Evolutionary conservation across 192 early-diverging fungal genomes (phyloP).

Genomic region (Backusella psychrophila): DNA sequence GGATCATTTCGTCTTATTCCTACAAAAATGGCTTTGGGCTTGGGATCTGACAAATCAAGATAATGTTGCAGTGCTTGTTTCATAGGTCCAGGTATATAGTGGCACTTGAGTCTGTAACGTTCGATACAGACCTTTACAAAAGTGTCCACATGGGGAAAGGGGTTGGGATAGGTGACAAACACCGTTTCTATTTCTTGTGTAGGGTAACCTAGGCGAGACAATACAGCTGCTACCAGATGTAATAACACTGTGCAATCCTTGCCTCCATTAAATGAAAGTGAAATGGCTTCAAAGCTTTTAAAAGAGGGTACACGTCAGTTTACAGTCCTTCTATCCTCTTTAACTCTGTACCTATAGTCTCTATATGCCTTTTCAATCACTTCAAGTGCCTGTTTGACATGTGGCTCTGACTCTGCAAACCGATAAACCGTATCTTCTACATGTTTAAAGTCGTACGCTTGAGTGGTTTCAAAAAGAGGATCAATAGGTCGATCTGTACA

Average conservation of each 20-base stretch:
- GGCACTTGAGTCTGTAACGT: conserved; percentile 71
- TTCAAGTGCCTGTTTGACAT: conserved; percentile 43
- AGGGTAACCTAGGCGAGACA: conserved; percentile 21
- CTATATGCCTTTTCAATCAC: conserved; percentile 55
- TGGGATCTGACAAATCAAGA: conserved; percentile 42
- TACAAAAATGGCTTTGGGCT: conserved; percentile 76
- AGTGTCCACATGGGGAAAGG: conserved; percentile 84
- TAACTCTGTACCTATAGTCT: conserved; percentile 52
- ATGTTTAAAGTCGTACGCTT: conserved; percentile 33
- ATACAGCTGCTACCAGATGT: conserved; percentile 71
- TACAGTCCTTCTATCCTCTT: background rate
- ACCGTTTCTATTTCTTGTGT: conserved; percentile 36
- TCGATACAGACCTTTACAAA: conserved; percentile 75
- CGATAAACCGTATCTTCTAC: conserved; percentile 36
- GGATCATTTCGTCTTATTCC: conserved; percentile 78
- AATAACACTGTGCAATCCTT: conserved; percentile 96
- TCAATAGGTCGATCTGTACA: conserved; percentile 24
- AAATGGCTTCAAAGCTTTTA: conserved; percentile 57
- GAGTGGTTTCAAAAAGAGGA: conserved; percentile 8
- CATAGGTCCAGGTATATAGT: conserved; percentile 72
- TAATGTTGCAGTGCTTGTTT: conserved; percentile 74
- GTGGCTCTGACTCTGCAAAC: conserved; percentile 30
- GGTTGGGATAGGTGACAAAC: conserved; percentile 74
- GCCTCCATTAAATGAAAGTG: conserved; percentile 93
- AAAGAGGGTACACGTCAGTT: background rate